phyloP scores from a whole-genome alignment of 768 basidiomycete species.

The Tricholoma flavovirens region DNA sequence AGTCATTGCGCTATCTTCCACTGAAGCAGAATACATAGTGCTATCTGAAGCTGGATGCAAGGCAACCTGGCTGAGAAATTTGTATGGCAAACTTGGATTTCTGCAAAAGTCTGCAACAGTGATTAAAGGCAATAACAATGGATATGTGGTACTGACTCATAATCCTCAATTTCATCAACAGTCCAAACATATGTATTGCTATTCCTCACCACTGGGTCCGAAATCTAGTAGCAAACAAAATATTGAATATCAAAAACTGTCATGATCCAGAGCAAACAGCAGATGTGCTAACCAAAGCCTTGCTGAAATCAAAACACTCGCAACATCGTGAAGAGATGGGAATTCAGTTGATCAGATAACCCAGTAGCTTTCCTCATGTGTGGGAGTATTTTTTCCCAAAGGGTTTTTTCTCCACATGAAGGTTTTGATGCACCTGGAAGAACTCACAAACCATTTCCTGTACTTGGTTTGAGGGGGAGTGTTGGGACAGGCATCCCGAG shows the following conservation, averaged over 20 bases:
- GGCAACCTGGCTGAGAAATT: not conserved
- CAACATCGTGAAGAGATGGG: not conserved
- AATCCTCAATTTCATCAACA: not conserved
- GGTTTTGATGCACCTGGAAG: too few species aligned
- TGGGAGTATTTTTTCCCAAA: not conserved
- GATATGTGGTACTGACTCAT: not conserved
- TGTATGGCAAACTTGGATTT: not conserved
- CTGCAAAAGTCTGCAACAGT: not conserved
- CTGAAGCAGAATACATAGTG: slow-evolving; percentile 1
- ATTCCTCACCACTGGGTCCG: too few species aligned
- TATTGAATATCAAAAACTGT: not conserved
- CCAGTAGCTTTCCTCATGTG: not conserved
- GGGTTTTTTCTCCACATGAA: not conserved
- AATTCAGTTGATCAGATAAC: not conserved
- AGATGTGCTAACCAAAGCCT: not conserved
- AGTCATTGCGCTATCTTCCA: not conserved
- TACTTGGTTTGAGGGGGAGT: too few species aligned
- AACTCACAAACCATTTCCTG: too few species aligned
- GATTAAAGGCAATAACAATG: not conserved
- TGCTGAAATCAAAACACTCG: not conserved
- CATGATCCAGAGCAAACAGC: not conserved
- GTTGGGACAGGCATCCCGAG: too few species aligned
- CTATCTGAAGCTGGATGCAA: not conserved
- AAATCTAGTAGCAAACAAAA: too few species aligned
- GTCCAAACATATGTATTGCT: not conserved